phyloP scores from a whole-genome alignment of 2,329 filamentous ascomycete species.

The Lachnellula occidentalis region DNA sequence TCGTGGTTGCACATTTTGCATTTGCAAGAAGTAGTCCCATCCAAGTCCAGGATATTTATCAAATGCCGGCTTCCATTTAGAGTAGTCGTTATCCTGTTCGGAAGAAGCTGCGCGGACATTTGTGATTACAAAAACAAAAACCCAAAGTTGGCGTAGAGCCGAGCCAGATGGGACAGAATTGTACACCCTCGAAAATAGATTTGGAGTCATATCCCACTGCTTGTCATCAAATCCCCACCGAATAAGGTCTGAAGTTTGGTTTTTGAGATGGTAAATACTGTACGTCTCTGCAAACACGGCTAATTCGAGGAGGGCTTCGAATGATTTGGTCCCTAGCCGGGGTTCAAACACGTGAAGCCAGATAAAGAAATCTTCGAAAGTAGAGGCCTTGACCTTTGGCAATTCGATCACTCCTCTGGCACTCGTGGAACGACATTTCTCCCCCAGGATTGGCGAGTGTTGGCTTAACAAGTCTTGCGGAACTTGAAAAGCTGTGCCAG shows the following conservation, averaged over 20 bases:
- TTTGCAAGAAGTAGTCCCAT: slow-evolving; percentile 6
- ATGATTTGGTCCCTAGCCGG: not conserved
- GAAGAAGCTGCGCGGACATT: not conserved
- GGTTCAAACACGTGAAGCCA: slow-evolving; percentile 8
- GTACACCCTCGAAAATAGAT: slow-evolving; percentile 3
- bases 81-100: not conserved
- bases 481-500: not conserved
- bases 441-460: not conserved
- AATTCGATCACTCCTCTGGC: not conserved
- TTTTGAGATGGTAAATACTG: slow-evolving; percentile 6
- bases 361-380: slow-evolving; percentile 11
- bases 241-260: slow-evolving; percentile 8
- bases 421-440: not conserved
- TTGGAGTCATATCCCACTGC: slow-evolving; percentile 2
- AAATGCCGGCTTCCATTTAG: slow-evolving; percentile 2
- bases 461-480: not conserved
- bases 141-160: slow-evolving; percentile 4
- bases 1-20: not conserved
- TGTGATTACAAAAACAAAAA: not conserved
- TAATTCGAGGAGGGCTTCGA: slow-evolving; percentile 2
- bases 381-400: slow-evolving; percentile 3
- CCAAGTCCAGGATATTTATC: slow-evolving; percentile 1
- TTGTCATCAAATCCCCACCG: not conserved
- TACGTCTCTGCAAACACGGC: slow-evolving; percentile 6
- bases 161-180: slow-evolving; percentile 1